Evolutionary conservation across 1,139 yeast genomes (phyloP).

Genomic region (Saccharomyces hybrid): DNA sequence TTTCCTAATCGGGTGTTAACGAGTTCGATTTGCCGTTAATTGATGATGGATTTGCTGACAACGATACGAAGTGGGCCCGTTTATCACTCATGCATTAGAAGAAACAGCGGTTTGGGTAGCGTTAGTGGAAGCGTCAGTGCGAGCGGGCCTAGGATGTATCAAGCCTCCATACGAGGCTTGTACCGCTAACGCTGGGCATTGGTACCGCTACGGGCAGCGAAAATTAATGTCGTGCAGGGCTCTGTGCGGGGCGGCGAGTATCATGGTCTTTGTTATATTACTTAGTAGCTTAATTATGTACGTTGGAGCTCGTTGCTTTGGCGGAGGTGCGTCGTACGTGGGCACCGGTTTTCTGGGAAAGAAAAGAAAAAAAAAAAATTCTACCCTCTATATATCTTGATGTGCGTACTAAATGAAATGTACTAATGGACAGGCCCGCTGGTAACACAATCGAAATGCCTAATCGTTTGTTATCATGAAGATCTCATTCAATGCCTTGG

Average conservation of each 20-base stretch:
- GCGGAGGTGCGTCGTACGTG: background rate
- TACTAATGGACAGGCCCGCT: background rate
- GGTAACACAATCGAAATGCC: background rate
- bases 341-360: background rate
- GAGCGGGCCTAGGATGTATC: background rate
- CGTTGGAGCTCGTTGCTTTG: background rate
- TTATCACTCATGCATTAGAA: background rate
- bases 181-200: too few species aligned
- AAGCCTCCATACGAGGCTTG: background rate
- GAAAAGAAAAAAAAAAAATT: too few species aligned
- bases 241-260: background rate
- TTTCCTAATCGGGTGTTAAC: background rate
- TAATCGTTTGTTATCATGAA: slow-evolving; percentile 63
- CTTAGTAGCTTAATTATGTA: background rate
- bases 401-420: background rate
- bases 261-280: background rate
- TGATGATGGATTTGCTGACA: background rate
- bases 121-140: background rate
- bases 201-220: too few species aligned
- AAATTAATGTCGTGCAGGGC: background rate
- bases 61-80: background rate
- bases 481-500: slow-evolving; percentile 81
- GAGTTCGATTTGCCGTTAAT: background rate
- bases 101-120: background rate
- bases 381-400: background rate